phyloP scores from a whole-genome alignment of 2,329 filamentous ascomycete species.

The Herpomyces periplanetae region DNA sequence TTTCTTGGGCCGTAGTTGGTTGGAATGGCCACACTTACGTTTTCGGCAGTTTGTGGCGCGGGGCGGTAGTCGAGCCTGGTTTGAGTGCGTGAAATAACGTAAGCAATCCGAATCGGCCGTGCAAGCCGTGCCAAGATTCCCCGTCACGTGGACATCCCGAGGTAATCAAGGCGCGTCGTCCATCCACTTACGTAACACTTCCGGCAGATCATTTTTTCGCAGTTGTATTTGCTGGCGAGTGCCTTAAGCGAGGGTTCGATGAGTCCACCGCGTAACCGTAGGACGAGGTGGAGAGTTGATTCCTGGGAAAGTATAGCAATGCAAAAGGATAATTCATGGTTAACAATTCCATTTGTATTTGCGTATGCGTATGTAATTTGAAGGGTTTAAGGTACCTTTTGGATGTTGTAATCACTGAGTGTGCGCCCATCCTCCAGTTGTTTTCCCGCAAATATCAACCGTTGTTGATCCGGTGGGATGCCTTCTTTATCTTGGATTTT shows the following conservation, averaged over 20 bases:
- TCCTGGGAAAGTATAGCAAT: constrained; percentile 16
- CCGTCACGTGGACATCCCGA: constrained; percentile 1
- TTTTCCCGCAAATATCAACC: constrained; percentile 94
- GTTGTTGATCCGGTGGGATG: constrained; percentile 89
- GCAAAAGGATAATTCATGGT: background rate
- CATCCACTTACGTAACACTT: constrained; percentile 70
- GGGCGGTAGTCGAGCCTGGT: constrained; percentile 41
- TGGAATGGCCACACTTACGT: constrained; percentile 98
- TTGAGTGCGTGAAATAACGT: background rate
- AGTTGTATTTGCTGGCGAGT: constrained; percentile 97
- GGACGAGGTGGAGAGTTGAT: constrained; percentile 88
- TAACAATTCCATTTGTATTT: constrained; percentile 1
- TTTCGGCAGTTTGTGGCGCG: constrained; percentile 99
- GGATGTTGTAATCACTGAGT: constrained; percentile 93
- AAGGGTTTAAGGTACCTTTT: constrained; percentile 27
- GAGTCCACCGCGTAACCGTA: constrained; percentile 95
- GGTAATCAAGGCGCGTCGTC: constrained; percentile 1
- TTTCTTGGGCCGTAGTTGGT: constrained; percentile 99
- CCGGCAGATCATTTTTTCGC: constrained; percentile 99
- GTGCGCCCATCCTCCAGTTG: constrained; percentile 95
- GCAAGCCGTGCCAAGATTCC: background rate
- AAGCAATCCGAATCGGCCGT: too few relatives aligned
- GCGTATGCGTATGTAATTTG: constrained; percentile 4
- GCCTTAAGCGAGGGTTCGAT: constrained; percentile 97
- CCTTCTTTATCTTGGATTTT: constrained; percentile 99